Evolutionary conservation across 83 land plant species (phyloP), one percentile per base, ranked within the genome.

Genomic region (Isoetes engelmannii): DNA sequence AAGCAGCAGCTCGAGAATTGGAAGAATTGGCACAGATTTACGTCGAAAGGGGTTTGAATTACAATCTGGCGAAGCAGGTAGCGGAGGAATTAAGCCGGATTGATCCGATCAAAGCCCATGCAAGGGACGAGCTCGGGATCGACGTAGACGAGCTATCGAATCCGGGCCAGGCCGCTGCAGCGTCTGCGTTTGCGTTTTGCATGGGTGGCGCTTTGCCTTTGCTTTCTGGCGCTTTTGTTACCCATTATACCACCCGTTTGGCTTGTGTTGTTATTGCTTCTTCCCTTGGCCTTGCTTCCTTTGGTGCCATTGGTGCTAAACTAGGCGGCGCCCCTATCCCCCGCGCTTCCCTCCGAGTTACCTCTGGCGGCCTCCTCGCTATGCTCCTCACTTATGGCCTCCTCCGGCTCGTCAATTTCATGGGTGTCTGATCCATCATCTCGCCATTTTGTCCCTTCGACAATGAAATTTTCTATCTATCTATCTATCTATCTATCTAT

Each of bases 301-400:
- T 72, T 19, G 75, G 75, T 10, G 75, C 75, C 46, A 44, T 65
- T 8, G 75, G 75, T 4, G 75, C 75, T 10, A 66, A 69, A 6
- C 69, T 72, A 0, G 75, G 75, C 15, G 75, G 75, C 5, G 75
- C 75, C 9, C 46, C 47, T 19, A 65, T 65, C 69, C 15, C 8
- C 46, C 63, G 54, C 9, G 75, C 75, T 3, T 68, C 72, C 7
- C 12, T 72, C 7, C 69, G 75, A 0, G 75, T 72, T 3, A 47
- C 65, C 19, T 48, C 55, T 13, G 75, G 75, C 10, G 75, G 75
- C 8, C 65, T 53, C 69, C 43, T 72, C n/a, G 75, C 75, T 64
- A 72, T 72, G 75, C 46, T 51, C 45, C 49, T 72, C 69, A 72
- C 75, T 0, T 72, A 20, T 17, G 75, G 75, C 4, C 47, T 72